Evolutionary conservation across 1,139 yeast genomes (phyloP), one percentile per base, ranked within the genome.

Genomic region (Lodderomyces metapsilosis): DNA sequence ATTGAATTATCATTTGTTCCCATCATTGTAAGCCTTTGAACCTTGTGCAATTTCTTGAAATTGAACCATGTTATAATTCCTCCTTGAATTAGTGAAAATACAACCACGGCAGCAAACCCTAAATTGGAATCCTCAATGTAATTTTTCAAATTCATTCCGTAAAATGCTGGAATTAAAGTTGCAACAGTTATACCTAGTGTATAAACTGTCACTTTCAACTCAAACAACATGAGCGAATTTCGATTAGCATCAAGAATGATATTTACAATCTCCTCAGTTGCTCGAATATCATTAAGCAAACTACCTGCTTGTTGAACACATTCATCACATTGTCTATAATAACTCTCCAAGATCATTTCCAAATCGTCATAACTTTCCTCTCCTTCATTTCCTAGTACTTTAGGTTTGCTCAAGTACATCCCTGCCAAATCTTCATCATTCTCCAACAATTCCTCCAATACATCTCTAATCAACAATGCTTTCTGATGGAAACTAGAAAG

Each of bases 191-290:
- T 74, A 0, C 96, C 95, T 34, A 92, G 63, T 0, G 98, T 86
- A 47, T 88, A 88, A 28, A 92, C 85, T 0, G 96, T 82, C 32
- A 91, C 80, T 53, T 87, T 83, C 50, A 92, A 66, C 52, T 92
- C 96, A 53, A 87, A 80, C 43, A 92, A 71, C 96, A 92, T 91
- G 47, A 92, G 72, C 5, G 95, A 84, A 62, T 94, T 94, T 64
- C 99, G 81, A 58, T 91, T 92, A 1, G 98, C 89, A 62, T 94
- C 99, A 42, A 94, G 66, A 44, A 94, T 88, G 53, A 94, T 92
- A 59, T 94, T 94, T 45, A 89, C 94, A 54, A 94, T 89, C 58
- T 94, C 99, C 58, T 94, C 98, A 0, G 99, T 92, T 12, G 95
- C 88, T 48, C 84, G 80, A 52, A 94, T 92, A 61, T 92, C 95